Evolutionary conservation across 1,284 basidiomycete genomes (phyloP), one percentile per base, ranked within the genome.

Genomic region (Salmacisia buchloeana): DNA sequence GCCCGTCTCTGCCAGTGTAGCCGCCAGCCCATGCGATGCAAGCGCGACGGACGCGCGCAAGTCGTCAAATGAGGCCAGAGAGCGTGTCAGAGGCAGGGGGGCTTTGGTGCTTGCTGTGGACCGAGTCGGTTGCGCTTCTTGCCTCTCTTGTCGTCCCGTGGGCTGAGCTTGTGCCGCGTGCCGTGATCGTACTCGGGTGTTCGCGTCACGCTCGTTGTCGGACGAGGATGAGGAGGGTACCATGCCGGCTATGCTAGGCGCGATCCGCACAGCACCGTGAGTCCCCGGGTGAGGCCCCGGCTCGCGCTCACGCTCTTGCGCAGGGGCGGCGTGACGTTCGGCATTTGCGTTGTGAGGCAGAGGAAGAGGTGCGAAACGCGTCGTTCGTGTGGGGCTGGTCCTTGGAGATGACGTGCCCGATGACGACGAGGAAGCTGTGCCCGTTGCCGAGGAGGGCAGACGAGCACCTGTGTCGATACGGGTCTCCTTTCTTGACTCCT

Each of bases 21-120:
- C 15, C 23, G 39, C 23, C 39, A 6, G 39, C 23, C 39, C 23
- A 27, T 54, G 49, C 6, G 49, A 33, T 2, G 49, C 49, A 5
- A 33, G 29, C 23, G 46, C 23, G 5, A 25, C 46, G 3, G 49
- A 33, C 9, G 25, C 29, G 13, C 49, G 49, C 27, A 54, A 54
- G 49, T 54, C 49, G 49, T 54, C 49, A 54, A 54, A 54, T 18
- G 49, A 54, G 21, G 49, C 29, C 23, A 54, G 25, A 12, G 49
- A 54, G 2, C 49, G 49, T 13, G 49, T 54, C 13, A 54, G 21
- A 15, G 49, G 49, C 3, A 21, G 41, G 23, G 41, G 41, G n/a
- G n/a, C n/a, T n/a, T n/a, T n/a, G n/a, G n/a, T n/a, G n/a, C n/a
- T n/a, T n/a, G n/a, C n/a, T n/a, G n/a, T n/a, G n/a, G n/a, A n/a